Percentiles rank a stretch among this genome's conserved stretches.
Conservation (phyloP, 176 grass and related monocot genomes). For the Carex cristatella region DNA sequence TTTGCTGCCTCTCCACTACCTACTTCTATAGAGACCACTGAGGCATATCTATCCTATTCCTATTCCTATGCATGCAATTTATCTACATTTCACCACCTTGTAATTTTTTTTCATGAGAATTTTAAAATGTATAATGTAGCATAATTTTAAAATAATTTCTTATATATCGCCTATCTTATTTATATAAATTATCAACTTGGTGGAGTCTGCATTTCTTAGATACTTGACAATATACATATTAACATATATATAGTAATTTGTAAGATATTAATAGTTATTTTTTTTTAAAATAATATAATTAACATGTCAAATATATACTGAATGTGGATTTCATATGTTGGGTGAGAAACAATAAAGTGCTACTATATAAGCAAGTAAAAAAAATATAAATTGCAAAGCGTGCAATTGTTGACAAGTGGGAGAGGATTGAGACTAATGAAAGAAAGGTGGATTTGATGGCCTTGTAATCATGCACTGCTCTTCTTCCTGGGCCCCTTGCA, state of each 20-base stretch:
- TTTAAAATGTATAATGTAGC: too few species aligned
- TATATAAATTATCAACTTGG: too few species aligned
- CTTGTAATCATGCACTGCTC: constrained; percentile 33
- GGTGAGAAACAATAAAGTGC: background rate
- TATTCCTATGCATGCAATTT: background rate
- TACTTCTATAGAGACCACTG: constrained; percentile 1
- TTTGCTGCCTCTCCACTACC: constrained; percentile 26
- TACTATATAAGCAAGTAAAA: background rate
- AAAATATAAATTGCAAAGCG: background rate
- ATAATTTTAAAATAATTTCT: too few species aligned
- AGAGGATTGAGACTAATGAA: background rate
- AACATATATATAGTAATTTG: background rate
- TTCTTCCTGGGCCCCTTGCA: constrained; percentile 16
- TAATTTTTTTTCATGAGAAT: background rate
- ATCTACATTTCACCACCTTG: background rate
- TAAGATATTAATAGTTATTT: background rate
- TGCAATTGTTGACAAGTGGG: background rate
- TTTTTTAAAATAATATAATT: background rate
- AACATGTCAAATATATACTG: background rate
- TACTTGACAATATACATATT: too few species aligned
- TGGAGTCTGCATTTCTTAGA: too few species aligned
- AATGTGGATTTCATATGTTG: background rate
- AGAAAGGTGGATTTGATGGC: constrained; percentile 22
- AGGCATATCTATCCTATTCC: too few species aligned
- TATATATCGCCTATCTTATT: too few species aligned